Evolutionary conservation across 2,329 filamentous ascomycete species (phyloP).

Genomic region (Sarocladiaceae sp.): DNA sequence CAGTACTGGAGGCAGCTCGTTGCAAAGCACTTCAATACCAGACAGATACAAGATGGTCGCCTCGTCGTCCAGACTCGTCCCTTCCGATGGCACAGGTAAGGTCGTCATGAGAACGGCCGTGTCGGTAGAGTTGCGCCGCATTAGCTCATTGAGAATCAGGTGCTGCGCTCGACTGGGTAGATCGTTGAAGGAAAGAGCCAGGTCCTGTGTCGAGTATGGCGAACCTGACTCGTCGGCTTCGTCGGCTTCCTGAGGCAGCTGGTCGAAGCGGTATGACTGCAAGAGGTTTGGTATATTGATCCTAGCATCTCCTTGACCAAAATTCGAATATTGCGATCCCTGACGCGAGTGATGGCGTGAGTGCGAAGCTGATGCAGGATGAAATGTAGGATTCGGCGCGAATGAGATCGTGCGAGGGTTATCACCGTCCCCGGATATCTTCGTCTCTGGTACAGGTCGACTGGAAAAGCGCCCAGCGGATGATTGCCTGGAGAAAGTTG

Average conservation of each 20-base stretch:
- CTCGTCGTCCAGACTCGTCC: slow-evolving; percentile 63
- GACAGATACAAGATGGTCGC: slow-evolving; percentile 69
- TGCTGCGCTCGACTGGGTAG: slow-evolving; percentile 79
- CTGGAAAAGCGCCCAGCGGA: slow-evolving; percentile 56
- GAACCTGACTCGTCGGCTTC: slow-evolving; percentile 20
- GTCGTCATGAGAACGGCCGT: slow-evolving; percentile 81
- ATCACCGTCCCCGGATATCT: slow-evolving; percentile 45
- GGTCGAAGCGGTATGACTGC: slow-evolving; percentile 27
- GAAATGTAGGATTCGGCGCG: slow-evolving; percentile 31
- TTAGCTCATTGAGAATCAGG: slow-evolving; percentile 79
- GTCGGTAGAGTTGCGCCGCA: slow-evolving; percentile 58
- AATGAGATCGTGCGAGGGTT: slow-evolving; percentile 60
- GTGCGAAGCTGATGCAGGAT: slow-evolving; percentile 14
- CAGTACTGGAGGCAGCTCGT: slow-evolving; percentile 67
- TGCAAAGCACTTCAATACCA: slow-evolving; percentile 72
- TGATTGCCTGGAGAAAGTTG: slow-evolving; percentile 32
- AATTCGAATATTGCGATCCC: slow-evolving; percentile 25
- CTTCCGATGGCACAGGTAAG: slow-evolving; percentile 71
- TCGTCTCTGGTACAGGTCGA: slow-evolving; percentile 55
- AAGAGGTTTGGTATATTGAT: slow-evolving; percentile 39
- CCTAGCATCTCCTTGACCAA: slow-evolving; percentile 27
- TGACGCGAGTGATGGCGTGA: slow-evolving; percentile 15
- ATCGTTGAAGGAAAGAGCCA: slow-evolving; percentile 79
- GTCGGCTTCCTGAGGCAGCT: background rate
- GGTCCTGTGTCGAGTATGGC: slow-evolving; percentile 50